phyloP scores from a whole-genome alignment of 257 asterid genomes.

The Jasminum sambac region DNA sequence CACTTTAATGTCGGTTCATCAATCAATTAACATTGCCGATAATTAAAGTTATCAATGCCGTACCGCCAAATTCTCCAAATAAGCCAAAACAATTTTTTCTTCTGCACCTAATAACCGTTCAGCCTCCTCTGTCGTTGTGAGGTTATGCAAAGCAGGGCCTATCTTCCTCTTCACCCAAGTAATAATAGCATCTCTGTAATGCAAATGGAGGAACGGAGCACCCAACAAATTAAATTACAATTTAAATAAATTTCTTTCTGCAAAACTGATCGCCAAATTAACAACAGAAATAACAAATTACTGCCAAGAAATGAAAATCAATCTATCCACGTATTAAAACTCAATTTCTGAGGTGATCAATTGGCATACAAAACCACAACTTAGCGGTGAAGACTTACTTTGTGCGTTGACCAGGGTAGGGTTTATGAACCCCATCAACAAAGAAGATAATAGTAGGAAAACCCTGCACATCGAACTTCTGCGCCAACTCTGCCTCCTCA shows the following conservation, averaged over 20 bases:
- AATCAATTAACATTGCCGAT: too few species aligned
- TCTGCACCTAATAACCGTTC: slow-evolving; percentile 61
- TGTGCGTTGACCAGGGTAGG: slow-evolving; percentile 67
- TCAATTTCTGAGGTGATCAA: background rate
- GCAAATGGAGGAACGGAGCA: background rate
- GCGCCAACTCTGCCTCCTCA: slow-evolving; percentile 71
- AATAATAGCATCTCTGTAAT: slow-evolving; percentile 75
- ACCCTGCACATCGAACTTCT: slow-evolving; percentile 76
- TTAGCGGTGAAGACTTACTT: slow-evolving; percentile 46
- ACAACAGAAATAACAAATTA: too few species aligned
- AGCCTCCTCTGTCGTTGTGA: slow-evolving; percentile 73
- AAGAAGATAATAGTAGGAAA: slow-evolving; percentile 79
- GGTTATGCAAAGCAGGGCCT: slow-evolving; percentile 62
- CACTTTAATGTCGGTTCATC: too few species aligned
- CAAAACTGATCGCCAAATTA: too few species aligned
- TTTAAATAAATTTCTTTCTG: too few species aligned
- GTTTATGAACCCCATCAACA: slow-evolving; percentile 72
- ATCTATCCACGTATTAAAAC: background rate
- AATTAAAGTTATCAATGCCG: background rate
- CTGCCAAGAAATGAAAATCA: background rate
- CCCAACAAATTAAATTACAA: too few species aligned
- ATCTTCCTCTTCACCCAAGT: slow-evolving; percentile 87
- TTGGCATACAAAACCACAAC: slow-evolving; percentile 1
- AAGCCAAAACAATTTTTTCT: slow-evolving; percentile 65
- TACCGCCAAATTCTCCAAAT: slow-evolving; percentile 79